Evolutionary conservation across 129 eudicot species (phyloP).

Genomic region (Dittrichia graveolens): DNA sequence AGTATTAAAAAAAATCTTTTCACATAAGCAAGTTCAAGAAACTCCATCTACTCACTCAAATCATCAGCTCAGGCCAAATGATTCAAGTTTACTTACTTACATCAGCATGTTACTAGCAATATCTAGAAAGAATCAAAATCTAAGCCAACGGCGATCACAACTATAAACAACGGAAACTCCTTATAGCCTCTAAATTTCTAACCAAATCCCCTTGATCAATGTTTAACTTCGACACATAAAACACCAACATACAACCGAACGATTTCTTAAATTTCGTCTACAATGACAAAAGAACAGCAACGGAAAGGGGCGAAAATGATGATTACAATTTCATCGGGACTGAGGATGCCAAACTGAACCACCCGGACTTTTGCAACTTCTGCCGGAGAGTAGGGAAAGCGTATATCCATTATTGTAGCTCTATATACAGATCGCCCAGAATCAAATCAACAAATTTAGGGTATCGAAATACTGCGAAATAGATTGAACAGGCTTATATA

Average conservation of each 20-base stretch:
- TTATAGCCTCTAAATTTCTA: not conserved
- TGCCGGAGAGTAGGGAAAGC: conserved; percentile 94
- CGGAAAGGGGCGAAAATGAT: conserved; percentile 1
- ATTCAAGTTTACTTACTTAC: not conserved
- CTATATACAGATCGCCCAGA: conserved; percentile 22
- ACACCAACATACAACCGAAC: conserved; percentile 12
- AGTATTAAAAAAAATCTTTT: not conserved
- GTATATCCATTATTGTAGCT: conserved; percentile 57
- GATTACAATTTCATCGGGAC: conserved; percentile 96
- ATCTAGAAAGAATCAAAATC: not conserved
- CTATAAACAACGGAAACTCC: conserved; percentile 3
- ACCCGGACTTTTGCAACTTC: conserved; percentile 88
- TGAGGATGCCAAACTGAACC: conserved; percentile 94
- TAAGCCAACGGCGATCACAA: conserved; percentile 11
- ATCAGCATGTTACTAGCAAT: not conserved
- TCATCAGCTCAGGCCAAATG: conserved; percentile 3
- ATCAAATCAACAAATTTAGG: conserved; percentile 8
- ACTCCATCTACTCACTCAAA: not conserved
- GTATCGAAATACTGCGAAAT: conserved; percentile 1
- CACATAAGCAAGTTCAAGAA: conserved; percentile 2
- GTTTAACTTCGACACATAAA: not conserved
- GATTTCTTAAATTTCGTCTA: not conserved
- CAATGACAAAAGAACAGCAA: not conserved
- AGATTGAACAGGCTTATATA: not conserved
- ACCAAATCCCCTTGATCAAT: conserved; percentile 2